Evolutionary conservation across 139 green algal species (phyloP), one percentile per base, ranked within the genome.

Genomic region (Dunaliella primolecta): DNA sequence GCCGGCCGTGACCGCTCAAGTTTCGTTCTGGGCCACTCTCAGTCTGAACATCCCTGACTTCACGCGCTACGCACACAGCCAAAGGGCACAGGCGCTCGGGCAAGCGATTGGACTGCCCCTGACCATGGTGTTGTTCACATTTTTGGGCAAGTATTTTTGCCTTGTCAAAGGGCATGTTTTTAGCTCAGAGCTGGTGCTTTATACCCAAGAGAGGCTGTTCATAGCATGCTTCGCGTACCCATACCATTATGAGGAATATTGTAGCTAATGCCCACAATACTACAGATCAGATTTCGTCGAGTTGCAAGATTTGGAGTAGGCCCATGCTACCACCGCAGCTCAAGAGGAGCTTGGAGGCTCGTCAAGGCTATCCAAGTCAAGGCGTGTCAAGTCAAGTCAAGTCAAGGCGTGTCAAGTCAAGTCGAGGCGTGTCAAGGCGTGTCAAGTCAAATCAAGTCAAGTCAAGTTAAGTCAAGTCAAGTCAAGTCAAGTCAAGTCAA

Each of bases 11-110:
- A 97, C 94, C 2, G 94, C 94, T 30, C 94, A 96, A 78, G 89
- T 97, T 27, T 89, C 93, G 27, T 84, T 82, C 15, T 64, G 46
- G 46, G 93, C 93, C 27, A 98, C 94, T 0, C 92, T 98, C 32
- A 88, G 74, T 7, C 90, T 97, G 75, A 98, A 98, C 91, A 96
- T 98, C 30, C 88, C 92, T 21, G 94, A 97, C 83, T 96, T 96
- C 88, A 93, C 93, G 0, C 85, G 93, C n/a, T 95, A 91, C 71
- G 90, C 93, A 1, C 85, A 84, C 55, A 93, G 87, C 79, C 93
- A 96, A 85, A 55, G 74, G 25, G 90, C 86, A 64, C 92, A 96
- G 87, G 82, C 93, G 33, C 3, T 93, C 72, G 94, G 94, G 15
- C 94, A 97, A 80, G 92, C 92, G 7, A 71, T 95, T 2, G 95